Conservation (phyloP, 768 basidiomycete species). For the Pleurotus citrinopileatus region DNA sequence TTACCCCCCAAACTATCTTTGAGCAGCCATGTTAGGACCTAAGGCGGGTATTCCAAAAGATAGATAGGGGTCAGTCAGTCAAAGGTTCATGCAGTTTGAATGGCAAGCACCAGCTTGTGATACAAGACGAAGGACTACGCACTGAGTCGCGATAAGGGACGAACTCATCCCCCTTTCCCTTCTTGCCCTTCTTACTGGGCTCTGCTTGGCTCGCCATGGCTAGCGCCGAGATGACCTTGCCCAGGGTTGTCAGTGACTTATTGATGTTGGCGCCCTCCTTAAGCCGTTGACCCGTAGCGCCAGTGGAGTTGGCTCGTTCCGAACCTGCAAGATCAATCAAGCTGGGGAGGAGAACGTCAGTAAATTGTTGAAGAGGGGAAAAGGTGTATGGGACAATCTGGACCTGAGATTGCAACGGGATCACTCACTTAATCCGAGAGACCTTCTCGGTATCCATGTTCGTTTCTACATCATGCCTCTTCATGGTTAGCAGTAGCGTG, state of each 20-base stretch:
- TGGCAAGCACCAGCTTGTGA: slow-evolving; percentile 1
- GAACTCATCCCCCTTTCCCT: slow-evolving; percentile 88
- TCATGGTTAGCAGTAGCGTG: slow-evolving; percentile 92
- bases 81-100: slow-evolving; percentile 11
- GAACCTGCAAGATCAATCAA: slow-evolving; percentile 96
- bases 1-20: slow-evolving; percentile 98
- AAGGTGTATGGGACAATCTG: not conserved
- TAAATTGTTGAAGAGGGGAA: slow-evolving; percentile 12
- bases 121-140: slow-evolving; percentile 22
- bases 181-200: slow-evolving; percentile 79
- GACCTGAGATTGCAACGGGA: not conserved
- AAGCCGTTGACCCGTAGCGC: slow-evolving; percentile 91
- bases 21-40: slow-evolving; percentile 97
- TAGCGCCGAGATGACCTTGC: slow-evolving; percentile 94
- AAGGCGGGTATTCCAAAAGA: slow-evolving; percentile 5
- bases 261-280: slow-evolving; percentile 99
- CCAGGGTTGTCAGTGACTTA: slow-evolving; percentile 95
- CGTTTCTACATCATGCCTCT: slow-evolving; percentile 77
- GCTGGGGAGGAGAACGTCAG: slow-evolving; percentile 33
- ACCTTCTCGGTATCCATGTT: slow-evolving; percentile 97
- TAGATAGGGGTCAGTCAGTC: slow-evolving; percentile 3
- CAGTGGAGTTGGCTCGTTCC: slow-evolving; percentile 96
- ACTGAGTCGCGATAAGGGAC: slow-evolving; percentile 98
- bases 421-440: slow-evolving; percentile 84
- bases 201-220: slow-evolving; percentile 66